Conservation (phyloP, 352 stramenopile species). For the Pythium folliculosum region DNA sequence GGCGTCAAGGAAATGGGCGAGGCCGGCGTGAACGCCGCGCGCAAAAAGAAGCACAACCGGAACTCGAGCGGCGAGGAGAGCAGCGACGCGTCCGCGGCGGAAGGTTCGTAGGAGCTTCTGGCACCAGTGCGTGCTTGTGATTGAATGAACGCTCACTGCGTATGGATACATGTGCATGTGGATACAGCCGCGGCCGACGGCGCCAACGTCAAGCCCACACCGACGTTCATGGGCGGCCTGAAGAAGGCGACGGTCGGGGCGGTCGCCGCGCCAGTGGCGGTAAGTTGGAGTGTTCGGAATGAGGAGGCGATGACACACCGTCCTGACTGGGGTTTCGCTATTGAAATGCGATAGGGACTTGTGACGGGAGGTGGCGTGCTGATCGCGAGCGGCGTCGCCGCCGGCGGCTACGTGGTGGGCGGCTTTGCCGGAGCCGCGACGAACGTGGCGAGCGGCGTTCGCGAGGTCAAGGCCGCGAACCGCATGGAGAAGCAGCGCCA, state of each 20-base stretch:
- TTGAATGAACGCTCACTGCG: not conserved
- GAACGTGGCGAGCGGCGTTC: conserved; percentile 81
- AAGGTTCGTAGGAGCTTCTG: conserved; percentile 9
- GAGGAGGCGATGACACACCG: too few species aligned
- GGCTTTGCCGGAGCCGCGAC: conserved; percentile 78
- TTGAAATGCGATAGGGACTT: conserved; percentile 45
- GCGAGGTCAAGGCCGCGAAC: conserved; percentile 81
- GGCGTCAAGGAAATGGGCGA: conserved; percentile 89
- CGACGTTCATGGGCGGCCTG: conserved; percentile 81
- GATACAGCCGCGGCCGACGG: conserved; percentile 9
- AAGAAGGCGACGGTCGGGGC: conserved; percentile 87
- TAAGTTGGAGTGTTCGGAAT: conserved; percentile 22
- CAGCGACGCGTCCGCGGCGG: conserved; percentile 38
- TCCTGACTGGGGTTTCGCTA: too few species aligned
- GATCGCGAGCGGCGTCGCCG: conserved; percentile 74
- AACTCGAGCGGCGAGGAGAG: conserved; percentile 27
- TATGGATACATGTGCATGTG: not conserved
- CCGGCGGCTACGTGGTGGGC: conserved; percentile 77
- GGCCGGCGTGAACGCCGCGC: conserved; percentile 72
- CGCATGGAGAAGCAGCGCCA: conserved; percentile 58
- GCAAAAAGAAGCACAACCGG: conserved; percentile 46
- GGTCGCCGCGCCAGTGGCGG: conserved; percentile 76
- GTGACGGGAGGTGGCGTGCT: conserved; percentile 76
- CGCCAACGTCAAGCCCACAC: conserved; percentile 66
- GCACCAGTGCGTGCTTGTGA: not conserved